A percentile compares a stretch with the other conserved stretches of the same genome.
These are phyloP conservation scores for Pyricularia sp. DNA, from an alignment of 2,329 filamentous ascomycete species.

Conservation along the genomic window DNA sequence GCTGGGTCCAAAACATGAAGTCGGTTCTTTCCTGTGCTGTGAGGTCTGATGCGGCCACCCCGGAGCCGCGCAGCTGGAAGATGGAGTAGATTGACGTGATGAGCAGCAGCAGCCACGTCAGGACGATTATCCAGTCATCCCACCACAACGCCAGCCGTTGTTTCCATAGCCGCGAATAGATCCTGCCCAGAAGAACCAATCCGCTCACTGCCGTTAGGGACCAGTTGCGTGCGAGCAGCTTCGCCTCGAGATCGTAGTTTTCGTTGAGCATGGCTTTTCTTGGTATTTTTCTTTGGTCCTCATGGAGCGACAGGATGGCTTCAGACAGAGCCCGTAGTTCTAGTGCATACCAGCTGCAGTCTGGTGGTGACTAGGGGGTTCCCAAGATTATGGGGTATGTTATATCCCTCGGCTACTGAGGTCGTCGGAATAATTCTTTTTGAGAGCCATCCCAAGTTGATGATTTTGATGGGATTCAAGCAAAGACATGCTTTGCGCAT, in stretches of 20 bases:
- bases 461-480: neutral
- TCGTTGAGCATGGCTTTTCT: neutral
- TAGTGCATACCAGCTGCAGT: neutral
- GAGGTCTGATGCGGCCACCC: neutral
- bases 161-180: neutral
- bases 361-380: neutral
- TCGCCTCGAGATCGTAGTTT: neutral
- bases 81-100: neutral
- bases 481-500: neutral
- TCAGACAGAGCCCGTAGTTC: neutral
- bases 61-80: neutral
- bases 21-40: neutral
- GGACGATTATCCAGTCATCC: constrained; percentile 3
- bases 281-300: neutral
- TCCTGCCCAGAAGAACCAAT: neutral
- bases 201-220: neutral
- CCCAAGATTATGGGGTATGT: neutral
- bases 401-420: neutral
- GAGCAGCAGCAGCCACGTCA: neutral
- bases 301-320: neutral
- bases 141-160: neutral
- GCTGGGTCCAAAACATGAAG: neutral
- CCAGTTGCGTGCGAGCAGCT: neutral
- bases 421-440: neutral
- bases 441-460: neutral